Evolutionary conservation across 1,284 basidiomycete genomes (phyloP).

Genomic region (Gomphus sp.): DNA sequence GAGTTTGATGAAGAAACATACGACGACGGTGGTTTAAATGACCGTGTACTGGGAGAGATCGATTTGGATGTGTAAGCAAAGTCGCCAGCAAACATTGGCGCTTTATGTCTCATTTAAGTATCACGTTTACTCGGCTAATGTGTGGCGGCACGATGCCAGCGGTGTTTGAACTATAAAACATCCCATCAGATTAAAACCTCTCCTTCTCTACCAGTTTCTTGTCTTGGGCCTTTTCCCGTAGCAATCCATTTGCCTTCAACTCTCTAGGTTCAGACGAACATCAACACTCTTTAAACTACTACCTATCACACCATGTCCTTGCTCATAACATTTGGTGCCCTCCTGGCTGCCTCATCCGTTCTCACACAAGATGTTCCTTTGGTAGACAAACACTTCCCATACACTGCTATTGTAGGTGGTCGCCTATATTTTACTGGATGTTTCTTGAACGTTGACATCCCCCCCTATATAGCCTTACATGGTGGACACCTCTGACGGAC

Average conservation of each 20-base stretch:
- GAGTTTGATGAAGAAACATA: slow-evolving; percentile 44
- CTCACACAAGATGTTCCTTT: slow-evolving; percentile 33
- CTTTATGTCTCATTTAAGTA: too few relatives aligned
- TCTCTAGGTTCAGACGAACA: too few relatives aligned
- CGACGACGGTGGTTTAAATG: slow-evolving; percentile 66
- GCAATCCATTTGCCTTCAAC: neutral
- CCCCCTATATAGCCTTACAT: slow-evolving; percentile 39
- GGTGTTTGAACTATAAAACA: too few relatives aligned
- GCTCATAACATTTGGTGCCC: slow-evolving; percentile 10
- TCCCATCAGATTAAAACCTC: too few relatives aligned
- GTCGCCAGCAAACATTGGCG: too few relatives aligned
- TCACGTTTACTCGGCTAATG: too few relatives aligned
- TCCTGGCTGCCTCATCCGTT: slow-evolving; percentile 28
- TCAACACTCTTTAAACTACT: neutral
- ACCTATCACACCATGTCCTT: neutral
- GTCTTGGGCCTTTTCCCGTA: too few relatives aligned
- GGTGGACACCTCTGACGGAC: slow-evolving; percentile 29
- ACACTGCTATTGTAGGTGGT: neutral
- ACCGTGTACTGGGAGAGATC: slow-evolving; percentile 53
- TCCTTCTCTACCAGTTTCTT: too few relatives aligned
- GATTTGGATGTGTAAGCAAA: slow-evolving; percentile 30
- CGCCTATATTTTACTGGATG: neutral
- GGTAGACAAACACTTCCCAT: neutral
- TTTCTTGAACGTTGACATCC: neutral
- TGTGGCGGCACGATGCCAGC: too few relatives aligned